Evolutionary conservation across 2,329 filamentous ascomycete species (phyloP).

Genomic region (Fusarium nanum): DNA sequence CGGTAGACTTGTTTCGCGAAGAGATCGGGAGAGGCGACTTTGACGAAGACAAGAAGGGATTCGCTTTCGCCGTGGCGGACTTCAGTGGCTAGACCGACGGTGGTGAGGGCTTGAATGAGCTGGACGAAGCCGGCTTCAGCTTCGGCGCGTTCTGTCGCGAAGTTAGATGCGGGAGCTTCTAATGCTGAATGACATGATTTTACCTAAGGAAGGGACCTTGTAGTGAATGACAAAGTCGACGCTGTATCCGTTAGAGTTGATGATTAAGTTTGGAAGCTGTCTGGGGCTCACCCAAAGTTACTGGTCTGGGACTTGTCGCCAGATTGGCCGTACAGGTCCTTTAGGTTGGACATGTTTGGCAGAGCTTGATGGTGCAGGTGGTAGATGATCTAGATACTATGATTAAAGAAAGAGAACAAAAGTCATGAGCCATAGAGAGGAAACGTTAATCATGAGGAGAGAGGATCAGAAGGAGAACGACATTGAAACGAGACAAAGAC

Average conservation of each 20-base stretch:
- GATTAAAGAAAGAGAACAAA: not conserved
- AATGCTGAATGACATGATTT: constrained; percentile 23
- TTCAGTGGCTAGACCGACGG: constrained; percentile 86
- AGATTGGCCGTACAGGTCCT: constrained; percentile 49
- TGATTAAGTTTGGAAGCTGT: not conserved
- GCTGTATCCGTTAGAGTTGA: constrained; percentile 53
- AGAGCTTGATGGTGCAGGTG: constrained; percentile 15
- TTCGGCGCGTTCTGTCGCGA: constrained; percentile 68
- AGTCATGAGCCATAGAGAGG: not conserved
- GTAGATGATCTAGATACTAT: not conserved
- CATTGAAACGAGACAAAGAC: constrained; percentile 7
- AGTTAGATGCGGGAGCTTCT: constrained; percentile 5
- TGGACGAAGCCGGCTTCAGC: constrained; percentile 81
- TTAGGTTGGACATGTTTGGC: constrained; percentile 50
- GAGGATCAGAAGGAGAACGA: constrained; percentile 5
- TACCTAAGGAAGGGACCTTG: constrained; percentile 76
- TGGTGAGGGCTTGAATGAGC: constrained; percentile 79
- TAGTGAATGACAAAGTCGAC: constrained; percentile 93
- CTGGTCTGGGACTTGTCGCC: constrained; percentile 45
- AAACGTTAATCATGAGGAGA: not conserved
- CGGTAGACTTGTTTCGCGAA: constrained; percentile 86
- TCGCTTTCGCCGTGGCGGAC: constrained; percentile 82
- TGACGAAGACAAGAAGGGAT: constrained; percentile 85
- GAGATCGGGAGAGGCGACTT: constrained; percentile 79
- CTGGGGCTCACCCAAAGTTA: constrained; percentile 57